Percentiles rank a stretch among this genome's conserved stretches.
phyloP scores from a whole-genome alignment of 2,329 filamentous ascomycete species.

The Cercospora brassicicola region DNA sequence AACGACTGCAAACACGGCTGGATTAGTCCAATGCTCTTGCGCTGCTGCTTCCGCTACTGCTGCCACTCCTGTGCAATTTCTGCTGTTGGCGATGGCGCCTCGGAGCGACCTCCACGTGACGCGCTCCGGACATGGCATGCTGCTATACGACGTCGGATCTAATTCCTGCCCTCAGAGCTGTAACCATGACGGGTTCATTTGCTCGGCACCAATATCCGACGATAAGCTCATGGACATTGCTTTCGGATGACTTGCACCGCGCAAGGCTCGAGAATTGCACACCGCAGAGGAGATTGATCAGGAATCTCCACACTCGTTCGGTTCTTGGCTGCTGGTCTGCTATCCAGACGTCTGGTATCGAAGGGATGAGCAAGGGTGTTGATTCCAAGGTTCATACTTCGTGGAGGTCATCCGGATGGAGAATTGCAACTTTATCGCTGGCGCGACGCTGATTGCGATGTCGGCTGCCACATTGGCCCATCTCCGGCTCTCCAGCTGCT shows the following conservation, averaged over 20 bases:
- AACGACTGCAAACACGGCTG: background rate
- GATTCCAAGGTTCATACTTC: background rate
- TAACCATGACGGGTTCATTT: slow-evolving; percentile 6
- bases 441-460: background rate
- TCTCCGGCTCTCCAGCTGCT: slow-evolving; percentile 2
- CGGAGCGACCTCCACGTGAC: background rate
- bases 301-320: background rate
- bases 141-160: background rate
- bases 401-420: background rate
- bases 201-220: background rate
- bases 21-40: background rate
- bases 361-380: slow-evolving; percentile 1
- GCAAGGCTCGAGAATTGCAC: background rate
- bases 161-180: background rate
- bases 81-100: background rate
- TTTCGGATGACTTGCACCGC: background rate
- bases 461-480: background rate
- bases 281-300: background rate
- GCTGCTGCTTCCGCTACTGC: background rate
- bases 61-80: background rate
- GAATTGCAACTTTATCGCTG: background rate
- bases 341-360: background rate
- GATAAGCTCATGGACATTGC: background rate
- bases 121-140: background rate
- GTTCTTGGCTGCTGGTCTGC: background rate